A percentile compares a stretch with the other conserved stretches of the same genome.
These are phyloP conservation scores for Breynia disticha DNA, from an alignment of 441 rosid genomes.

Conservation along the genomic window DNA sequence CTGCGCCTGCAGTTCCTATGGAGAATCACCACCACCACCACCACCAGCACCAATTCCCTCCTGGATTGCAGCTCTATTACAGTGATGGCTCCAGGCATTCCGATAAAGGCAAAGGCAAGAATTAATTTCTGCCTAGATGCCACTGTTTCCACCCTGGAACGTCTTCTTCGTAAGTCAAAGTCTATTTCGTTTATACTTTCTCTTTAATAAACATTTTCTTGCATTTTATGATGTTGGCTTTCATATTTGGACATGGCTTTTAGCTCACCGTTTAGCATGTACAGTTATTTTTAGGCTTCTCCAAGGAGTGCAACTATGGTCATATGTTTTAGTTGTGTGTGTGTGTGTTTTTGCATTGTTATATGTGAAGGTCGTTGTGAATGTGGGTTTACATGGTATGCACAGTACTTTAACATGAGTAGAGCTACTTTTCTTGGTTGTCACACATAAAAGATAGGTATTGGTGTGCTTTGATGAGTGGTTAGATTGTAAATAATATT, in stretches of 20 bases:
- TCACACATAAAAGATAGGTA: constrained; percentile 29
- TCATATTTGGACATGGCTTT: too few species aligned
- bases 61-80: constrained; percentile 68
- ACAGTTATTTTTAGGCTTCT: too few species aligned
- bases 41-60: constrained; percentile 57
- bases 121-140: constrained; percentile 25
- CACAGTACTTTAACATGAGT: constrained; percentile 18
- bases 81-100: constrained; percentile 55
- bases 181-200: neutral
- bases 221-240: neutral
- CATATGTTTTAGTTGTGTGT: constrained; percentile 5
- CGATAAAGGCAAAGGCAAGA: constrained; percentile 75
- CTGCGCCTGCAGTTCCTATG: constrained; percentile 31
- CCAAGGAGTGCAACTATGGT: too few species aligned
- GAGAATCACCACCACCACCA: constrained; percentile 46
- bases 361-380: neutral
- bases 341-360: constrained; percentile 7
- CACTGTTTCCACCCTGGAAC: constrained; percentile 12
- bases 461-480: constrained; percentile 20
- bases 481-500: constrained; percentile 5
- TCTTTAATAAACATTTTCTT: neutral
- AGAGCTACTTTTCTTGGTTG: constrained; percentile 31
- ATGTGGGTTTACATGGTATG: neutral
- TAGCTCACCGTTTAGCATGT: too few species aligned
- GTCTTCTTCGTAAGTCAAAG: constrained; percentile 32